A percentile compares a stretch with the other conserved stretches of the same genome.
Conservation (phyloP, 2,329 filamentous ascomycete genomes). For the Fusarium decemcellulare region DNA sequence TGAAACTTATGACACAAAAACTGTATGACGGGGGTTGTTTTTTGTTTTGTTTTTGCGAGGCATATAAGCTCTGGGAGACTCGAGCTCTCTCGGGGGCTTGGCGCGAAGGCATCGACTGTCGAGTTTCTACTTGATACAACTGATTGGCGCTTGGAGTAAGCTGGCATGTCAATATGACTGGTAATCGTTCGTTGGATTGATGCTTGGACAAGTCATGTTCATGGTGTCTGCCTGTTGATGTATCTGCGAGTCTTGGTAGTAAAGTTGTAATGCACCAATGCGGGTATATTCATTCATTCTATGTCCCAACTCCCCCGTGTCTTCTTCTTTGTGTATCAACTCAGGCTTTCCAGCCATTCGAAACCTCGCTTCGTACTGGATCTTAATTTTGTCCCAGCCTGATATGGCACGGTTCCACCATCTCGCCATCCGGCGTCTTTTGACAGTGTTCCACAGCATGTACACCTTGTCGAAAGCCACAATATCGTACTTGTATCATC, state of each 20-base stretch:
- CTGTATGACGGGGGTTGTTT: constrained; percentile 42
- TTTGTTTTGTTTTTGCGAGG: constrained; percentile 30
- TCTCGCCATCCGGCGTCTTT: not conserved
- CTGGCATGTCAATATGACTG: constrained; percentile 27
- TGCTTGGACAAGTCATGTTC: constrained; percentile 11
- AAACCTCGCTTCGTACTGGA: not conserved
- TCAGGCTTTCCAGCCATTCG: not conserved
- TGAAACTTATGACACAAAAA: constrained; percentile 42
- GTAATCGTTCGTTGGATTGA: constrained; percentile 25
- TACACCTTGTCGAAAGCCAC: not conserved
- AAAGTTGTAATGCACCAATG: not conserved
- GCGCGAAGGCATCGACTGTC: constrained; percentile 31
- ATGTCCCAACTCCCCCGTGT: not conserved
- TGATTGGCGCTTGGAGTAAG: constrained; percentile 29
- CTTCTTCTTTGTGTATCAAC: not conserved
- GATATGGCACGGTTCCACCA: too few species aligned
- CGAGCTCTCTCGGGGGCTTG: constrained; percentile 24
- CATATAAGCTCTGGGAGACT: constrained; percentile 29
- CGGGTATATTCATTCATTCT: constrained; percentile 28
- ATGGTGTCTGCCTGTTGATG: not conserved
- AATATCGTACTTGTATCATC: not conserved
- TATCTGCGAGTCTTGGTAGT: not conserved
- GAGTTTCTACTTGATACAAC: constrained; percentile 23
- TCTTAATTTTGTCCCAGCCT: too few species aligned
- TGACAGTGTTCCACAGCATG: not conserved